Evolutionary conservation across 768 basidiomycete species (phyloP).

Genomic region (Kwoniella sp.): DNA sequence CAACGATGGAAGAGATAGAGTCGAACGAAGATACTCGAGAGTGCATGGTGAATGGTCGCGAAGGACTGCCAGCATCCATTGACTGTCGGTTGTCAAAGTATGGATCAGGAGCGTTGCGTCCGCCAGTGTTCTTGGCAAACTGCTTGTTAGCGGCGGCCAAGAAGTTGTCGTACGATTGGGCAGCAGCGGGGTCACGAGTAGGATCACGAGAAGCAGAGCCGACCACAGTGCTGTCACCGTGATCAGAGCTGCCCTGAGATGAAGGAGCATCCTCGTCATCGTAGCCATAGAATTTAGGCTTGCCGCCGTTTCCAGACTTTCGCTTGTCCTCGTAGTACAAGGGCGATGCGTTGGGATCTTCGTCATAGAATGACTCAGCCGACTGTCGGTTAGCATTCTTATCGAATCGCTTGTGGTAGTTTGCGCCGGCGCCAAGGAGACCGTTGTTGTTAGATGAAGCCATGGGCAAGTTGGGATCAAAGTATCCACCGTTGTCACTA

Average conservation of each 20-base stretch:
- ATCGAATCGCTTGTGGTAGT: conserved; percentile 50
- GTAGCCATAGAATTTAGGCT: conserved; percentile 60
- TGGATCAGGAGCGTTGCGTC: conserved; percentile 72
- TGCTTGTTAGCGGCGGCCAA: conserved; percentile 79
- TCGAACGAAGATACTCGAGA: conserved; percentile 83
- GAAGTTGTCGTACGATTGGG: conserved; percentile 71
- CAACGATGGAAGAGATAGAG: conserved; percentile 85
- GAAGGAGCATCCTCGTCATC: conserved; percentile 62
- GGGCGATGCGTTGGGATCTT: conserved; percentile 52
- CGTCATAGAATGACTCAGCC: conserved; percentile 56
- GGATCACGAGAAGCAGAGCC: conserved; percentile 25
- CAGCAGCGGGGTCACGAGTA: conserved; percentile 24
- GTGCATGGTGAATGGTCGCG: conserved; percentile 75
- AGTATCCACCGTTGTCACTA: conserved; percentile 26
- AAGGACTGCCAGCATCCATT: conserved; percentile 58
- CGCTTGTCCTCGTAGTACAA: conserved; percentile 51
- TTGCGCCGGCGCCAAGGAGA: conserved; percentile 32
- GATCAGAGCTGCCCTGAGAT: conserved; percentile 49
- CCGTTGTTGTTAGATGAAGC: conserved; percentile 21
- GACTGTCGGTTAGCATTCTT: conserved; percentile 50
- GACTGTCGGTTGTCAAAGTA: conserved; percentile 65
- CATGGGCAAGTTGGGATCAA: conserved; percentile 30
- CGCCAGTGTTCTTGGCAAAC: conserved; percentile 75
- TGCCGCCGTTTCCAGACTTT: conserved; percentile 51
- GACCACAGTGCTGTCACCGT: conserved; percentile 45